A percentile compares a stretch with the other conserved stretches of the same genome.
phyloP scores from a whole-genome alignment of 495 filamentous ascomycete genomes.

The Penicillium odoratum region DNA sequence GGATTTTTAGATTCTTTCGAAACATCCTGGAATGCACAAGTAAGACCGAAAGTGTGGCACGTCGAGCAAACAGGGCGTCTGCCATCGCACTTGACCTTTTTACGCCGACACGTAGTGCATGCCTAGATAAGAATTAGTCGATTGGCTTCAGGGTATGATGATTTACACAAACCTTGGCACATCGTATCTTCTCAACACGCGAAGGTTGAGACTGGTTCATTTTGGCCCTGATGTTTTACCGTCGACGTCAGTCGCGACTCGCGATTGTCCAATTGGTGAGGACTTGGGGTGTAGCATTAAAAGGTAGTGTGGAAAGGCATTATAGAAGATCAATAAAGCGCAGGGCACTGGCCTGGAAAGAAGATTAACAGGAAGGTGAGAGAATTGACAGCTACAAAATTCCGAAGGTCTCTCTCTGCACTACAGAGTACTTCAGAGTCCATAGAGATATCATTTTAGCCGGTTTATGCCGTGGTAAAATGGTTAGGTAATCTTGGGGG shows the following conservation, averaged over 20 bases:
- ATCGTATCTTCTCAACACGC: background rate
- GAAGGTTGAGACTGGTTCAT: background rate
- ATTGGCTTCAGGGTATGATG: background rate
- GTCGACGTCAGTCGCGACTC: background rate
- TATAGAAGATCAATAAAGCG: too few relatives aligned
- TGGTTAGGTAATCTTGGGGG: too few relatives aligned
- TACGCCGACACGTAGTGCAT: constrained; percentile 12
- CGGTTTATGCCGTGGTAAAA: too few relatives aligned
- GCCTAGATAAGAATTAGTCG: background rate
- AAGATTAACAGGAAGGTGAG: too few relatives aligned
- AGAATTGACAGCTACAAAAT: too few relatives aligned
- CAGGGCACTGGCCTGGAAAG: too few relatives aligned
- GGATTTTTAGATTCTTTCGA: background rate
- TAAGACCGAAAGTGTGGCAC: constrained; percentile 13
- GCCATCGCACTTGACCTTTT: constrained; percentile 21
- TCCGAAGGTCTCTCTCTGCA: too few relatives aligned
- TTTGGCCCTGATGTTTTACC: background rate
- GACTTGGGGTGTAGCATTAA: background rate
- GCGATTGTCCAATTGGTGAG: background rate
- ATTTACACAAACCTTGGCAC: background rate
- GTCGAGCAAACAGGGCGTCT: constrained; percentile 11
- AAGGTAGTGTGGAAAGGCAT: background rate
- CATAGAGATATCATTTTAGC: too few relatives aligned
- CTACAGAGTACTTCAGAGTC: too few relatives aligned
- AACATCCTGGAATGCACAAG: constrained; percentile 11